Percentiles rank a stretch among this genome's conserved stretches.
phyloP scores from a whole-genome alignment of 306 rosid species.

The Vigna radiata region DNA sequence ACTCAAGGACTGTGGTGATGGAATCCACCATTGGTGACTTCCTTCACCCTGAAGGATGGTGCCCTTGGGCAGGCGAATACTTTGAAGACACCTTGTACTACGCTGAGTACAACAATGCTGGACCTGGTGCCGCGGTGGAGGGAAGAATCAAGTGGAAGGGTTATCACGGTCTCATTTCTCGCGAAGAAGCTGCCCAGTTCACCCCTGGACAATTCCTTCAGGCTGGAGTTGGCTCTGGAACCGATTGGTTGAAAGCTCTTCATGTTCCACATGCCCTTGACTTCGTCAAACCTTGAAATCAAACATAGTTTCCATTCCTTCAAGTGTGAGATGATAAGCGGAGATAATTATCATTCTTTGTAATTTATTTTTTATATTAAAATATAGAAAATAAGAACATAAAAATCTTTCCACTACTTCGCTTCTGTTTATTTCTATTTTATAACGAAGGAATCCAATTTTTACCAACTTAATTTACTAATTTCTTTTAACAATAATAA shows the following conservation, averaged over 20 bases:
- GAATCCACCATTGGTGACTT: constrained; percentile 63
- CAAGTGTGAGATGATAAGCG: background rate
- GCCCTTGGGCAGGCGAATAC: constrained; percentile 45
- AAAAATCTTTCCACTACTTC: too few species aligned
- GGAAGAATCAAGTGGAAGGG: constrained; percentile 67
- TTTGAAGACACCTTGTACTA: constrained; percentile 47
- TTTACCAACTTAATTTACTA: too few species aligned
- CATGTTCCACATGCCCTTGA: constrained; percentile 34
- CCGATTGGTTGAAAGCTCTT: constrained; percentile 49
- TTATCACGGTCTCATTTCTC: constrained; percentile 43
- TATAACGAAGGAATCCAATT: too few species aligned
- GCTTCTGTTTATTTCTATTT: too few species aligned
- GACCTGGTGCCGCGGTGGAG: constrained; percentile 56
- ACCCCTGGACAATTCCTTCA: constrained; percentile 43
- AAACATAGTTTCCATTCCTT: too few species aligned
- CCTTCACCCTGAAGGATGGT: constrained; percentile 54
- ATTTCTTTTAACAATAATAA: too few species aligned
- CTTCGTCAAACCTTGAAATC: background rate
- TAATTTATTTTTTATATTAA: background rate
- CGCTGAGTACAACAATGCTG: constrained; percentile 62
- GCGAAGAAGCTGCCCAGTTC: constrained; percentile 53
- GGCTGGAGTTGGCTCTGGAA: background rate
- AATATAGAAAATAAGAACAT: background rate
- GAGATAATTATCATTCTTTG: background rate
- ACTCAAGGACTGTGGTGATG: constrained; percentile 59